Conservation (phyloP, 805 yeast species). For the Wickerhamomyces bovis region DNA sequence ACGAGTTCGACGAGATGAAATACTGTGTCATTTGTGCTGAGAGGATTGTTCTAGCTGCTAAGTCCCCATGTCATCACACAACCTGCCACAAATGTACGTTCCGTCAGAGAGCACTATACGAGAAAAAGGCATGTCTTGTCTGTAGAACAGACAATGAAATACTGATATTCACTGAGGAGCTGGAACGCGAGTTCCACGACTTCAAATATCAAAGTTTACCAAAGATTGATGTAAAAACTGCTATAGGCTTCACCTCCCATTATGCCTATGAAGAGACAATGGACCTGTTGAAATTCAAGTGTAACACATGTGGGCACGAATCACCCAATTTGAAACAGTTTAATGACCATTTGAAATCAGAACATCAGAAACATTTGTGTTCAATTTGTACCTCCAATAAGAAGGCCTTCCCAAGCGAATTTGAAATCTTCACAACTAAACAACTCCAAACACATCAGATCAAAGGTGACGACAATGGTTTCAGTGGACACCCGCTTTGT, state of each 20-base stretch:
- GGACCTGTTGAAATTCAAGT: conserved; percentile 45
- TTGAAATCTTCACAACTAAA: conserved; percentile 51
- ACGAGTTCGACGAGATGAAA: conserved; percentile 33
- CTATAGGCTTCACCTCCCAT: conserved; percentile 53
- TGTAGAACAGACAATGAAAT: conserved; percentile 69
- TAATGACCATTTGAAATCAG: conserved; percentile 56
- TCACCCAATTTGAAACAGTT: conserved; percentile 49
- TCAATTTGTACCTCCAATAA: conserved; percentile 72
- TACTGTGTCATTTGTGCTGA: conserved; percentile 85
- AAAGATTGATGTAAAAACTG: conserved; percentile 38
- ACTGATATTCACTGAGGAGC: conserved; percentile 51
- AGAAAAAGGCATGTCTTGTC: conserved; percentile 68
- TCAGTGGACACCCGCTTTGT: conserved; percentile 87
- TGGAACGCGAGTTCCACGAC: conserved; percentile 32
- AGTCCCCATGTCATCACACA: conserved; percentile 78
- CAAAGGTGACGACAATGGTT: conserved; percentile 72
- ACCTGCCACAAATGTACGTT: conserved; percentile 81
- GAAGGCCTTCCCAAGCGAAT: conserved; percentile 70
- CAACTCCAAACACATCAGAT: conserved; percentile 65
- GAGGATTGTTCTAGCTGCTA: conserved; percentile 51
- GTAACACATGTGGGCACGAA: conserved; percentile 37
- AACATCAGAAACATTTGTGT: conserved; percentile 64
- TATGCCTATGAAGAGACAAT: conserved; percentile 44
- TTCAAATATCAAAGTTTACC: conserved; percentile 28
- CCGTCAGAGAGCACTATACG: conserved; percentile 75